Conservation (phyloP, 768 basidiomycete genomes). For the Leccinum truebloodii region DNA sequence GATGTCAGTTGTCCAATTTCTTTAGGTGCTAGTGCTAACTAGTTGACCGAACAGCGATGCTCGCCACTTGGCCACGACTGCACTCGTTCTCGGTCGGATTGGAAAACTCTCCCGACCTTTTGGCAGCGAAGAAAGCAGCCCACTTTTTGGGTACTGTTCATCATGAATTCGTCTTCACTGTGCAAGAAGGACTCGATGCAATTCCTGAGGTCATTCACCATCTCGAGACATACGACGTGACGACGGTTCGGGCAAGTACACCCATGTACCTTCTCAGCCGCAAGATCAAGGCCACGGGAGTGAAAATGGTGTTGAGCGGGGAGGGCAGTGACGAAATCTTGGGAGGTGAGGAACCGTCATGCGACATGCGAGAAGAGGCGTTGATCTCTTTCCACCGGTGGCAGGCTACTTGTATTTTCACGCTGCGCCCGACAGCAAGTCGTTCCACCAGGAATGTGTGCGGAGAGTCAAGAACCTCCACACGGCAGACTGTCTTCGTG, state of each 20-base stretch:
- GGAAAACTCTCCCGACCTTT: constrained; percentile 92
- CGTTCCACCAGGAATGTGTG: constrained; percentile 95
- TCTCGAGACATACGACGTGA: constrained; percentile 98
- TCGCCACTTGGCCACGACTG: constrained; percentile 91
- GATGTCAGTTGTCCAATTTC: constrained; percentile 40
- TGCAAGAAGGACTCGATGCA: constrained; percentile 96
- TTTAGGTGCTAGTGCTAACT: not conserved
- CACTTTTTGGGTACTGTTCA: constrained; percentile 92
- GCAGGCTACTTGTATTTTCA: constrained; percentile 99
- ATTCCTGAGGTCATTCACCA: constrained; percentile 98
- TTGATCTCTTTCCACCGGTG: constrained; percentile 7
- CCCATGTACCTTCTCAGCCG: constrained; percentile 98
- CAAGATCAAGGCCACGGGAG: constrained; percentile 99
- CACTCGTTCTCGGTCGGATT: constrained; percentile 98
- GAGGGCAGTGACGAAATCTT: constrained; percentile 98
- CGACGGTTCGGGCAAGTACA: constrained; percentile 95
- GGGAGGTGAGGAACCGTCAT: constrained; percentile 58
- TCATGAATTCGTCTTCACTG: constrained; percentile 97
- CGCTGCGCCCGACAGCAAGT: constrained; percentile 83
- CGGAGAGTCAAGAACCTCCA: constrained; percentile 97
- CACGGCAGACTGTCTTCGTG: constrained; percentile 94
- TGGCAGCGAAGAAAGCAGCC: constrained; percentile 93
- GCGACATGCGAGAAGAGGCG: not conserved
- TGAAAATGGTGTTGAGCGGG: constrained; percentile 98
- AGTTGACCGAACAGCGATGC: constrained; percentile 48